Evolutionary conservation across 2,329 filamentous ascomycete species (phyloP), one percentile per base, ranked within the genome.

Genomic region (Fusarium continuum): DNA sequence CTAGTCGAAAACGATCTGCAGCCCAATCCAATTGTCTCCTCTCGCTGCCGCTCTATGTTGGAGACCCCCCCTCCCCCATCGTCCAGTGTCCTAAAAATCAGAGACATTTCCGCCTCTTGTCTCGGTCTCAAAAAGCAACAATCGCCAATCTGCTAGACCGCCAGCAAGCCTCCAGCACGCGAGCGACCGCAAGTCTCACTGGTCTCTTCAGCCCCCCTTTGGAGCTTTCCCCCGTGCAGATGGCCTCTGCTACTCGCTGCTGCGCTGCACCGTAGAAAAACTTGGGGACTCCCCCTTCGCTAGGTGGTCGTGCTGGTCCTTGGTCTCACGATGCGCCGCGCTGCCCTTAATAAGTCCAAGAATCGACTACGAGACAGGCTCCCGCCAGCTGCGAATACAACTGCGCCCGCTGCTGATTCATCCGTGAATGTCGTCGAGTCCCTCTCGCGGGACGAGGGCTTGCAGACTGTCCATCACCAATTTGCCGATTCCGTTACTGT

Each of bases 291-390:
- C 36, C 41, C 57, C 57, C 43, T 45, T 55, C 45, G 23, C 54
- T 47, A 20, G 25, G 25, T 45, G 26, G n/a, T 36, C 26, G 39
- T 49, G 23, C 45, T 44, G 39, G 53, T 34, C 35, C 39, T 52
- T 54, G 51, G 31, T 54, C 39, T 69, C 62, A 72, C 58, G 56
- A 72, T 72, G 70, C 69, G 70, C 48, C 57, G 48, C 36, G 40
- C 56, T 28, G 55, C 70, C 39, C 49, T 56, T 43, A 48, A 50
- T 35, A 60, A 49, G 48, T 22, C 46, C n/a, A 65, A 55, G 53
- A 54, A 55, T 43, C 63, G 65, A 36, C 53, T 45, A 55, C 65
- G 55, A 54, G 56, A 69, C 48, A 58, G 54, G 40, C 35, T 50
- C 39, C 35, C 41, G 22, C 31, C 36, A 6, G 35, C 47, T 36